Evolutionary conservation across 495 filamentous ascomycete genomes (phyloP), one percentile per base, ranked within the genome.

Genomic region (Penicillium bovifimosum): DNA sequence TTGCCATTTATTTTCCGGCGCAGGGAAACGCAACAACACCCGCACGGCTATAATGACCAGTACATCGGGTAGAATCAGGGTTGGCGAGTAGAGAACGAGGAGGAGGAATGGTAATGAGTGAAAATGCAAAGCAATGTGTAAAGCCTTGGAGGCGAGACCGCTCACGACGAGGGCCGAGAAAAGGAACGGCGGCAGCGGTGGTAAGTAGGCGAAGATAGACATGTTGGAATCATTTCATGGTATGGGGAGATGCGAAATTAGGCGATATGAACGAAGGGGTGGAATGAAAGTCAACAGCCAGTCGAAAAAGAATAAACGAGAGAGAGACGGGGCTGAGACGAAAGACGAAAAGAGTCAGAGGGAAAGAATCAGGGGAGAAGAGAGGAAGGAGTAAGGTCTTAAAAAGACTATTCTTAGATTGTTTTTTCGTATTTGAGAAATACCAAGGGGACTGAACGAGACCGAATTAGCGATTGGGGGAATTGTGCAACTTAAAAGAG

Each of bases 81-180:
- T 73, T 0, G 70, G 69, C 31, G 63, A 59, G 36, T 69, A 73
- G 27, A 73, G 55, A 6, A 70, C 58, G 49, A 73, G 63, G 36
- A 70, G 64, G 36, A 73, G 60, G 42, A 71, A 62, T 0, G 70
- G 70, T 36, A 73, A 33, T 1, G 70, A 62, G 14, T 49, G 55
- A 17, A 73, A 53, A 58, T 73, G 70, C 14, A 67, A 57, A 26
- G 65, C 65, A 39, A 73, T 62, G 31, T 73, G 70, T 36, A 73
- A 49, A 9, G 61, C 43, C 54, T 73, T 73, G 20, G 70, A 62
- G 33, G 66, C 59, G 26, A 73, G 56, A 6, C 68, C 63, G 27
- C 66, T 63, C 31, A 73, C 68, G 18, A 66, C 61, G 20, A 73
- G 56, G 7, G 61, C 50, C n/a, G 70, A 59, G 59, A 70, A 73